phyloP scores from a whole-genome alignment of 495 filamentous ascomycete genomes.

The Penicillium samsonianum region DNA sequence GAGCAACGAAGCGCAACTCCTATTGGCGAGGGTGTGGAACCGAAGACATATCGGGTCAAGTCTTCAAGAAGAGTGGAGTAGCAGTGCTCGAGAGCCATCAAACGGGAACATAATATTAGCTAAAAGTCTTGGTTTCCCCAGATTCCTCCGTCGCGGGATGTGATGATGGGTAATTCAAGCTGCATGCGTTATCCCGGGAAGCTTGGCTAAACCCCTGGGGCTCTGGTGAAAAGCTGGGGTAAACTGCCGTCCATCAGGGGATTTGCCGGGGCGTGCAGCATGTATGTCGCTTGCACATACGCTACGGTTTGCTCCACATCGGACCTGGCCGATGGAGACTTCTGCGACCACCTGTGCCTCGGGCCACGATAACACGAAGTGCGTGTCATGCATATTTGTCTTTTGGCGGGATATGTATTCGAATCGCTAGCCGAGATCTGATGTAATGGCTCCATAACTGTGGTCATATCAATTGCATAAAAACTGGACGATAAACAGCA shows the following conservation, averaged over 20 bases:
- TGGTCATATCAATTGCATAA: not conserved
- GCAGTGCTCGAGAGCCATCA: not conserved
- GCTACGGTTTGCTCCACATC: conserved; percentile 14
- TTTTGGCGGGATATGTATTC: not conserved
- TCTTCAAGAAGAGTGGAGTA: conserved; percentile 9
- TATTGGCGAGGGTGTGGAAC: conserved; percentile 11
- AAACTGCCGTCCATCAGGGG: not conserved
- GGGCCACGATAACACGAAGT: conserved; percentile 9
- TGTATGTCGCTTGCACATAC: not conserved
- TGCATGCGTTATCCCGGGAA: conserved; percentile 41
- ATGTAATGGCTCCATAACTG: not conserved
- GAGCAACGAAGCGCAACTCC: not conserved
- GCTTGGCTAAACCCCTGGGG: not conserved
- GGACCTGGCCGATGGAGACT: conserved; percentile 19
- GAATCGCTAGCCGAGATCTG: not conserved
- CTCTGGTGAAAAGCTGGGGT: conserved; percentile 4
- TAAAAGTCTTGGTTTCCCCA: conserved; percentile 38
- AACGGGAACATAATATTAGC: conserved; percentile 9
- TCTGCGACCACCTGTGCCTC: not conserved
- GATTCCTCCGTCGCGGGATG: conserved; percentile 56
- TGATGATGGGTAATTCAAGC: not conserved
- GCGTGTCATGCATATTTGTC: conserved; percentile 18
- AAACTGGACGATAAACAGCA: no score
- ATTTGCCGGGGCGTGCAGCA: not conserved
- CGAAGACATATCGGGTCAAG: not conserved